These are phyloP conservation scores for Venturia aucupariae DNA, from an alignment of 2,329 filamentous ascomycete species.

Conservation along the genomic window DNA sequence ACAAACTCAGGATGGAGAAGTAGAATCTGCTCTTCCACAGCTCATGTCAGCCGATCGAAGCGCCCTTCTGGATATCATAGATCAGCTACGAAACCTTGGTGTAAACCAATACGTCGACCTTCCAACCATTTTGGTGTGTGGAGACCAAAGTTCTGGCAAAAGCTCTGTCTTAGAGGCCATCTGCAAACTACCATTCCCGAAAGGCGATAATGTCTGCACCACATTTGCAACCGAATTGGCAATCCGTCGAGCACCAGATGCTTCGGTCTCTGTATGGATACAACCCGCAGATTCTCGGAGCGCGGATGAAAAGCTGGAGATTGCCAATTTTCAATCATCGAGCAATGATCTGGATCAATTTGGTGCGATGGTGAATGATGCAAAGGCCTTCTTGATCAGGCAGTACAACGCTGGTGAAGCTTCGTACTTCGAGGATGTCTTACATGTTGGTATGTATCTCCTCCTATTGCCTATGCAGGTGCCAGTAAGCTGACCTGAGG, in stretches of 20 bases:
- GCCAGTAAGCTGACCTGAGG: no score
- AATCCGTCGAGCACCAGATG: slow-evolving; percentile 34
- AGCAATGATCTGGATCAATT: slow-evolving; percentile 4
- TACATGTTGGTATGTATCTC: slow-evolving; percentile 24
- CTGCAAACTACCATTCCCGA: slow-evolving; percentile 50
- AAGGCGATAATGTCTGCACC: slow-evolving; percentile 48
- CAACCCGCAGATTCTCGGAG: background rate
- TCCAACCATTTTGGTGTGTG: slow-evolving; percentile 49
- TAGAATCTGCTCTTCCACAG: no score
- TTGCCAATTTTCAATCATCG: no score
- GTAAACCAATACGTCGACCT: slow-evolving; percentile 38
- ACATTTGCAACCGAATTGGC: slow-evolving; percentile 53
- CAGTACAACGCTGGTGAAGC: slow-evolving; percentile 16
- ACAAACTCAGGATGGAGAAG: no score
- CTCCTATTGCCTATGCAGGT: slow-evolving; percentile 41
- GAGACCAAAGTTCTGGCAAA: slow-evolving; percentile 53
- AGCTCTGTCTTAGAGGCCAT: slow-evolving; percentile 58
- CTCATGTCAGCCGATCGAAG: no score
- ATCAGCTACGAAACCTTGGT: slow-evolving; percentile 46
- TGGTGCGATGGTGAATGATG: slow-evolving; percentile 1
- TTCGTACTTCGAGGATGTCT: slow-evolving; percentile 18
- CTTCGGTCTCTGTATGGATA: slow-evolving; percentile 22
- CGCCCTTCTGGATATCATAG: no score
- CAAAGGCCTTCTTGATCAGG: slow-evolving; percentile 12
- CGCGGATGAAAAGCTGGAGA: background rate